These are phyloP conservation scores for Eucalyptus marginata DNA, from an alignment of 345 rosid genomes.

Conservation along the genomic window DNA sequence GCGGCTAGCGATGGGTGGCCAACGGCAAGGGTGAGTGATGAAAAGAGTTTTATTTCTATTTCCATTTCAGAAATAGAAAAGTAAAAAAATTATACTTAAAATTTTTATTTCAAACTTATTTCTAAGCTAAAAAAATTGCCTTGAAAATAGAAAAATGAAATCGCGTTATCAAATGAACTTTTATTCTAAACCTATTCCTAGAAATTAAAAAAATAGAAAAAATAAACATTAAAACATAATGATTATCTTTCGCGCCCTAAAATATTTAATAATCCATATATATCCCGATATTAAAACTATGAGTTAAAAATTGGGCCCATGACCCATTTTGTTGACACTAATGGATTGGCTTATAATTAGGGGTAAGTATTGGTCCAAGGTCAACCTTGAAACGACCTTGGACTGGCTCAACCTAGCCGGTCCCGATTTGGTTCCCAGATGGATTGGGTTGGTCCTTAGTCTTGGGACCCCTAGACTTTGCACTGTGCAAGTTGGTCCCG, in stretches of 20 bases:
- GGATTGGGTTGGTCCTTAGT: accelerated
- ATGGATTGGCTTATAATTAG: background rate
- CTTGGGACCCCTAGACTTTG: too few species aligned
- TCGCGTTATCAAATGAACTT: too few species aligned
- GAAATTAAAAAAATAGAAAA: accelerated
- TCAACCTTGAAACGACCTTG: too few species aligned
- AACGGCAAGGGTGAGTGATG: accelerated
- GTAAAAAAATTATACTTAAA: too few species aligned
- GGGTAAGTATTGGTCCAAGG: too few species aligned
- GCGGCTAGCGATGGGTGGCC: accelerated
- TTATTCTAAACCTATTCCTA: too few species aligned
- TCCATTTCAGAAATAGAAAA: too few species aligned
- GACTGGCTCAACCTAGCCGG: accelerated
- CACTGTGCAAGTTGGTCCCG: too few species aligned
- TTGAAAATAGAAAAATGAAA: too few species aligned
- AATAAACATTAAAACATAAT: accelerated
- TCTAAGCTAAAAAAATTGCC: too few species aligned
- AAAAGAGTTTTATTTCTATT: too few species aligned
- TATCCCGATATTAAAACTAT: background rate
- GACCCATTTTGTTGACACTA: background rate
- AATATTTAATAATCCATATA: background rate
- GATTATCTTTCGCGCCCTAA: background rate
- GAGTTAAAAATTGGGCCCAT: background rate
- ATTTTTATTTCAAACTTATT: too few species aligned
- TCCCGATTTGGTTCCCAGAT: accelerated